phyloP scores from a whole-genome alignment of 2,329 filamentous ascomycete species.

The Aspergillus sp. region DNA sequence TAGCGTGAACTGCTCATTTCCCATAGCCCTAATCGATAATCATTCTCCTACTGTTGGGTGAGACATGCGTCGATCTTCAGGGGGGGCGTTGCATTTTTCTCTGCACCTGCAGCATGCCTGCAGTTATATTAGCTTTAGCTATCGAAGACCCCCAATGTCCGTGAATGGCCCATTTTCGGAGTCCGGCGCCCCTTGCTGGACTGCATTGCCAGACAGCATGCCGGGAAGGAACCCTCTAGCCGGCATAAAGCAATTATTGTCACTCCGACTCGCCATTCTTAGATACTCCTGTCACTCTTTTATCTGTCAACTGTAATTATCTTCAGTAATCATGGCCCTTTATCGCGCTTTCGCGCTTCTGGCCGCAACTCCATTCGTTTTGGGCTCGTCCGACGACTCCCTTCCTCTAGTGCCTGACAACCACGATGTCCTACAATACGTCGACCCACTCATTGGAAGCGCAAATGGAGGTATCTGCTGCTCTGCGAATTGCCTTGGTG shows the following conservation, averaged over 20 bases:
- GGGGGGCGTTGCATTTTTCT: background rate
- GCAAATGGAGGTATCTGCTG: conserved; percentile 45
- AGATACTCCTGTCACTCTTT: background rate
- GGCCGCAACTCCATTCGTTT: conserved; percentile 8
- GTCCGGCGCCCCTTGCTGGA: background rate
- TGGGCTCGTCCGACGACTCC: conserved; percentile 12
- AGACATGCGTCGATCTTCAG: background rate
- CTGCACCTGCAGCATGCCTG: background rate
- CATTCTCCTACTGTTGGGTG: background rate
- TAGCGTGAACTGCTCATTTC: background rate
- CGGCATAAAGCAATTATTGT: background rate
- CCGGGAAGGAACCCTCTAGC: conserved; percentile 4
- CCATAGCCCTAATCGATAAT: background rate
- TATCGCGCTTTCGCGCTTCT: conserved; percentile 4
- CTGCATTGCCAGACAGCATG: conserved; percentile 2
- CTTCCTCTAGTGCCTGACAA: conserved; percentile 17
- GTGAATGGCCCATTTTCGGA: background rate
- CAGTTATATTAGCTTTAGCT: background rate
- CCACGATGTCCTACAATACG: conserved; percentile 45
- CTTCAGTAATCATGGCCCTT: conserved; percentile 6
- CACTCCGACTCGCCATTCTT: background rate
- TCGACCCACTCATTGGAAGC: conserved; percentile 56
- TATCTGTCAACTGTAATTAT: background rate
- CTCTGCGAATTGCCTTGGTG: background rate
- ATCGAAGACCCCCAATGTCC: background rate